A percentile compares a stretch with the other conserved stretches of the same genome.
Conservation (phyloP, 768 basidiomycete genomes). For the Dictyophora rubrovolvata region DNA sequence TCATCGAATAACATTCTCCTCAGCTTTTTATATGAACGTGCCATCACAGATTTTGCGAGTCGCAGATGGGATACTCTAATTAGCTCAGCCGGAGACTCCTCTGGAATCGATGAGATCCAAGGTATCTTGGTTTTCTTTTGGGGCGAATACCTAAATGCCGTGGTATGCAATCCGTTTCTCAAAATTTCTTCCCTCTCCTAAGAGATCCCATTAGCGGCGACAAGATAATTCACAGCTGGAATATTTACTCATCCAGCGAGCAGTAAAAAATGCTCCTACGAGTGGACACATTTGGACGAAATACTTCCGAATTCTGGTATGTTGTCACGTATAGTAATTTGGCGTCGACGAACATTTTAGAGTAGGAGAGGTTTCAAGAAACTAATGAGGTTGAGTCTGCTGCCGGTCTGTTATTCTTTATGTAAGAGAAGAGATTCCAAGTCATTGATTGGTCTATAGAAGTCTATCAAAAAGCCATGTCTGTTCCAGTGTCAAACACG, state of each 20-base stretch:
- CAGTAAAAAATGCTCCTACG: slow-evolving; percentile 61
- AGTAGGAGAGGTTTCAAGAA: slow-evolving; percentile 21
- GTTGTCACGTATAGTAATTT: slow-evolving; percentile 13
- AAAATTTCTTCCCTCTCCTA: not conserved
- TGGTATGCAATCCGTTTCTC: slow-evolving; percentile 35
- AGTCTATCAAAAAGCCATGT: slow-evolving; percentile 47
- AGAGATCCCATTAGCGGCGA: slow-evolving; percentile 30
- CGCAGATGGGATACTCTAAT: slow-evolving; percentile 7
- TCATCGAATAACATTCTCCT: slow-evolving; percentile 48
- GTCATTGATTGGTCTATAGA: slow-evolving; percentile 28
- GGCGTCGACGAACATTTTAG: slow-evolving; percentile 32
- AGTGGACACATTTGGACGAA: slow-evolving; percentile 73
- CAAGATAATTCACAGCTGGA: slow-evolving; percentile 31
- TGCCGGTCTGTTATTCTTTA: not conserved
- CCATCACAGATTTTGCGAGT: slow-evolving; percentile 33
- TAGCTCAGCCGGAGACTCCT: not conserved
- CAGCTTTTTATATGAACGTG: slow-evolving; percentile 59
- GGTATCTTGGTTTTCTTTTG: slow-evolving; percentile 56
- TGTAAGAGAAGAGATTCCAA: not conserved
- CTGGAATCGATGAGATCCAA: slow-evolving; percentile 29
- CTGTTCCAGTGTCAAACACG: slow-evolving; percentile 40
- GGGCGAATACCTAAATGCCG: slow-evolving; percentile 59
- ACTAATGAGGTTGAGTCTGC: not conserved
- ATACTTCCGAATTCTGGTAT: slow-evolving; percentile 62
- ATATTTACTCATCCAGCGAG: slow-evolving; percentile 38